These are phyloP conservation scores for barley (Hordeum vulgare) DNA, from an alignment of 176 grass and related monocot species.

Conservation along the genomic window DNA sequence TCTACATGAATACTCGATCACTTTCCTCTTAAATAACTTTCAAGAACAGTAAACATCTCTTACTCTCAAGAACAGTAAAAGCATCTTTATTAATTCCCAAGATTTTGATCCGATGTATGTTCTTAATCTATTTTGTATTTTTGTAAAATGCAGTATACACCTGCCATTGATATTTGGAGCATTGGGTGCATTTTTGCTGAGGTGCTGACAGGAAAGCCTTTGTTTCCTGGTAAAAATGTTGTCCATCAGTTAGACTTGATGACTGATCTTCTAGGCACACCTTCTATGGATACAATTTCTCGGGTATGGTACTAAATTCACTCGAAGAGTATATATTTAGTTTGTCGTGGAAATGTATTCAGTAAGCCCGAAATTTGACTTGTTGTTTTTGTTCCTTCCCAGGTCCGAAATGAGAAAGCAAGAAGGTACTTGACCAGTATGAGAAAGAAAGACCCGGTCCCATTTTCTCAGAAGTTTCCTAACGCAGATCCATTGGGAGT, in stretches of 20 bases:
- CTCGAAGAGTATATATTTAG: neutral
- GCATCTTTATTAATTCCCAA: neutral
- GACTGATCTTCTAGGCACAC: conserved; percentile 95
- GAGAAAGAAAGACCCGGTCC: conserved; percentile 84
- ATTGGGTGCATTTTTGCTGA: conserved; percentile 99
- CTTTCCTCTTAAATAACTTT: neutral
- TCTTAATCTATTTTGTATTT: conserved; percentile 11
- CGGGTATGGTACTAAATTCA: conserved; percentile 52
- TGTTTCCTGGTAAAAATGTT: conserved; percentile 99
- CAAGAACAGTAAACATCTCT: neutral
- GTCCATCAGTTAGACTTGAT: conserved; percentile 99
- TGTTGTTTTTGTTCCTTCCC: neutral
- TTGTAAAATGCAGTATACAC: conserved; percentile 86
- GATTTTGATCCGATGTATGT: neutral
- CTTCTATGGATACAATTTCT: conserved; percentile 80
- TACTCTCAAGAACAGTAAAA: neutral
- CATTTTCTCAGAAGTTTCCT: conserved; percentile 91
- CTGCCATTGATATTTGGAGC: conserved; percentile 99
- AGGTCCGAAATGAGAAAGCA: conserved; percentile 98
- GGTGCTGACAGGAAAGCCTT: conserved; percentile 91
- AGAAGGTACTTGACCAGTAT: conserved; percentile 91
- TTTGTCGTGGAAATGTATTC: neutral
- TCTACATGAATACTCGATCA: neutral
- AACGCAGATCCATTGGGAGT: conserved; percentile 83
- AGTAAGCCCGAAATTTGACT: neutral